Evolutionary conservation across 2,329 filamentous ascomycete species (phyloP).

Genomic region (Talaromyces sp.): DNA sequence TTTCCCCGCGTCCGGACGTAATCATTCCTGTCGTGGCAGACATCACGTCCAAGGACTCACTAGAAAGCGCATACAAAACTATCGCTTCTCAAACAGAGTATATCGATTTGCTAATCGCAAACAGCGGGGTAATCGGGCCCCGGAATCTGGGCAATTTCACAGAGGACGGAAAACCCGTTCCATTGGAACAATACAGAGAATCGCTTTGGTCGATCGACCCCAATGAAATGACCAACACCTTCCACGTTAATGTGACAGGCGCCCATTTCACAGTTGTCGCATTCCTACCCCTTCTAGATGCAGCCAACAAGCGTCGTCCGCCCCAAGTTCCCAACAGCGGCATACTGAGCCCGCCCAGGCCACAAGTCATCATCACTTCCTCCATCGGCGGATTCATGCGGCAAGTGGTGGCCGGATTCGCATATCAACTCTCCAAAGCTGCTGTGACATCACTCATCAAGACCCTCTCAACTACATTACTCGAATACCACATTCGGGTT

Average conservation of each 20-base stretch:
- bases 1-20: conserved; percentile 26
- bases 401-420: conserved; percentile 21
- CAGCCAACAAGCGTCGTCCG: conserved; percentile 26
- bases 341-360: conserved; percentile 1
- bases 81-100: conserved; percentile 45
- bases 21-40: conserved; percentile 45
- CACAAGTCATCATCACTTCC: conserved; percentile 26
- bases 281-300: conserved; percentile 35
- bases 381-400: conserved; percentile 24
- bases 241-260: conserved; percentile 30
- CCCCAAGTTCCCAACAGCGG: conserved; percentile 5
- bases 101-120: conserved; percentile 52
- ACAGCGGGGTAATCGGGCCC: conserved; percentile 47
- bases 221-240: conserved; percentile 26
- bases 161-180: conserved; percentile 20
- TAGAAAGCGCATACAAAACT: conserved; percentile 40
- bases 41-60: conserved; percentile 41
- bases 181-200: conserved; percentile 28
- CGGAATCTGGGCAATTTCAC: conserved; percentile 35
- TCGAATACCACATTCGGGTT: conserved; percentile 21
- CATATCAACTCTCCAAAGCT: conserved; percentile 26
- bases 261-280: conserved; percentile 34
- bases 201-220: conserved; percentile 29
- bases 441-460: conserved; percentile 18
- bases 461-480: conserved; percentile 1